Evolutionary conservation across 164 flowering plant genomes (phyloP).

Genomic region (Malania oleifera): DNA sequence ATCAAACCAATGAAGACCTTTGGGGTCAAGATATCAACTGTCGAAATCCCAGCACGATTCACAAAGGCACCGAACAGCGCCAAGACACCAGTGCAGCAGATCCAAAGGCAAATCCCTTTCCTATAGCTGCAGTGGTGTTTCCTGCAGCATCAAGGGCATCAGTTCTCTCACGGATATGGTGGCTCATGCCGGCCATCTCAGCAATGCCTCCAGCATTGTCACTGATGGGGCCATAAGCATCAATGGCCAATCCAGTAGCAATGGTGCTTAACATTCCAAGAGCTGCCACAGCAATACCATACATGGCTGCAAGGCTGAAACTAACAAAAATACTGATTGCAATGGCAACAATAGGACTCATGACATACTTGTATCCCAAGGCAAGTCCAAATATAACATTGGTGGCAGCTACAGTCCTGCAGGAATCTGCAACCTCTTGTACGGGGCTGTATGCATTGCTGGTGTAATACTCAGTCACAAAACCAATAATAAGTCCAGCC

Average conservation of each 20-base stretch:
- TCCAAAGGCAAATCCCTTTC: no score
- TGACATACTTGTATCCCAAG: conserved; percentile 80
- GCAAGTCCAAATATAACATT: conserved; percentile 84
- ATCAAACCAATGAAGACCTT: no score
- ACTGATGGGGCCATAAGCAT: conserved; percentile 86
- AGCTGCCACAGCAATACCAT: conserved; percentile 79
- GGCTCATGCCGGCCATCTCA: conserved; percentile 95
- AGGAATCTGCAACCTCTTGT: conserved; percentile 84
- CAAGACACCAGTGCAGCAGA: no score
- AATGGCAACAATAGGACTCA: conserved; percentile 76
- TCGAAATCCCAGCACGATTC: no score
- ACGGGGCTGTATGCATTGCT: no score
- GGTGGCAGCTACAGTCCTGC: conserved; percentile 83
- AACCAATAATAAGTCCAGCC: no score
- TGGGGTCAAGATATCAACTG: no score
- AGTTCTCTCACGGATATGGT: conserved; percentile 74
- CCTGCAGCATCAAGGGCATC: conserved; percentile 90
- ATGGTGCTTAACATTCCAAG: conserved; percentile 87
- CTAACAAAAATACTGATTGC: conserved; percentile 72
- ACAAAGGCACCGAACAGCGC: no score
- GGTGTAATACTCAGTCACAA: no score
- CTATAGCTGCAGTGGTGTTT: conserved; percentile 72
- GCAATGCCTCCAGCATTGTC: conserved; percentile 88
- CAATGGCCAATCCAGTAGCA: conserved; percentile 81
- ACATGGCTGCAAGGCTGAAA: conserved; percentile 81